phyloP scores from a whole-genome alignment of 2,329 filamentous ascomycete genomes.

The Beauveria sp. region DNA sequence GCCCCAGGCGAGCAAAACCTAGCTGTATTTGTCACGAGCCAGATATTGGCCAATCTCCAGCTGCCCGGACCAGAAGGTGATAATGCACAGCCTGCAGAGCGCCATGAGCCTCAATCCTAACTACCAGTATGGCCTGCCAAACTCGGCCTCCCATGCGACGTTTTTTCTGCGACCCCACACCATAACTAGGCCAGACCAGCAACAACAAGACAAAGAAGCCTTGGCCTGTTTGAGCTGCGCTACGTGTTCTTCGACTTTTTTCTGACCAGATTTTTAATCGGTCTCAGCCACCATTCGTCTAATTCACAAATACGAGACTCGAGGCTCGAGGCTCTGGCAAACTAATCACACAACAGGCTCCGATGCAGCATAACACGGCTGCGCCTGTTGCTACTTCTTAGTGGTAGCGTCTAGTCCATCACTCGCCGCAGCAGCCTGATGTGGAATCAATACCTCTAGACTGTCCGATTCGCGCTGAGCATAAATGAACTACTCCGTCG shows the following conservation, averaged over 20 bases:
- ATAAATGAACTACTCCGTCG: too few relatives aligned
- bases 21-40: not conserved
- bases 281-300: not conserved
- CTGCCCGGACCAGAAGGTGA: slow-evolving; percentile 5
- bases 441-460: too few relatives aligned
- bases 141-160: not conserved
- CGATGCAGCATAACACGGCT: too few relatives aligned
- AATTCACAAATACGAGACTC: too few relatives aligned
- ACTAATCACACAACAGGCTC: too few relatives aligned
- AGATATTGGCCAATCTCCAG: not conserved
- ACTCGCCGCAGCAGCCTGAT: too few relatives aligned
- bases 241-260: not conserved
- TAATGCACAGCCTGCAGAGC: not conserved
- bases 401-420: too few relatives aligned
- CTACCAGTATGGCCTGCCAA: not conserved
- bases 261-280: not conserved
- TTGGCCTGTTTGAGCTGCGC: not conserved
- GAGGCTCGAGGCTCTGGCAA: too few relatives aligned
- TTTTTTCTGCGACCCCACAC: not conserved
- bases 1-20: not conserved
- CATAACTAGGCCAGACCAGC: not conserved
- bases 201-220: not conserved
- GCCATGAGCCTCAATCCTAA: not conserved
- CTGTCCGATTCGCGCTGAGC: too few relatives aligned
- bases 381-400: too few relatives aligned